These are phyloP conservation scores for Kwoniella shivajii DNA, from an alignment of 1,284 basidiomycete species.

Conservation along the genomic window DNA sequence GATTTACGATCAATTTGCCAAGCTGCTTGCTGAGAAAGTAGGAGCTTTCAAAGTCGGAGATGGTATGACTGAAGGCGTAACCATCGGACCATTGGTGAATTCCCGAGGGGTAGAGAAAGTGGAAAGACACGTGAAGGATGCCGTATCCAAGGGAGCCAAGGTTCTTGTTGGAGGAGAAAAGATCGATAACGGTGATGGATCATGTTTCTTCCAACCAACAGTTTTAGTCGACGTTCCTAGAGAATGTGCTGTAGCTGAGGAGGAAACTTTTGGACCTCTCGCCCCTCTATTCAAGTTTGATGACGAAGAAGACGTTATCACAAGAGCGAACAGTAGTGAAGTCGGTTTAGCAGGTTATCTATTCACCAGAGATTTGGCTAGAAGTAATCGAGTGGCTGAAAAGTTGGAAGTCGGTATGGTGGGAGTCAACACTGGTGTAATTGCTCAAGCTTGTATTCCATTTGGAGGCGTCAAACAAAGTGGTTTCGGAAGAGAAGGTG, in stretches of 20 bases:
- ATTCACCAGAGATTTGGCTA: slow-evolving; percentile 79
- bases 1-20: slow-evolving; percentile 44
- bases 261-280: slow-evolving; percentile 84
- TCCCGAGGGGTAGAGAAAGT: slow-evolving; percentile 81
- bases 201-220: slow-evolving; percentile 80
- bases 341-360: slow-evolving; percentile 90
- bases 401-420: slow-evolving; percentile 91
- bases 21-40: slow-evolving; percentile 57
- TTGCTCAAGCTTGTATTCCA: slow-evolving; percentile 77
- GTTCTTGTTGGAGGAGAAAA: slow-evolving; percentile 81
- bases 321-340: slow-evolving; percentile 75
- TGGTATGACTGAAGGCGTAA: slow-evolving; percentile 71
- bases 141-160: slow-evolving; percentile 76
- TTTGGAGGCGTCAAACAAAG: slow-evolving; percentile 70
- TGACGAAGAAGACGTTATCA: slow-evolving; percentile 86
- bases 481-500: slow-evolving; percentile 63
- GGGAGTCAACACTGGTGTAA: slow-evolving; percentile 69
- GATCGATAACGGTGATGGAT: slow-evolving; percentile 53
- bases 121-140: slow-evolving; percentile 78
- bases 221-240: slow-evolving; percentile 78
- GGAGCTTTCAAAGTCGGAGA: slow-evolving; percentile 83
- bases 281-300: slow-evolving; percentile 69
- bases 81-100: slow-evolving; percentile 91
- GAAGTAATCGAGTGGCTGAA: slow-evolving; percentile 90
- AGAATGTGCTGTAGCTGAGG: slow-evolving; percentile 63